These are phyloP conservation scores for Canavalia ensiformis DNA, from an alignment of 306 rosid species.

Conservation along the genomic window DNA sequence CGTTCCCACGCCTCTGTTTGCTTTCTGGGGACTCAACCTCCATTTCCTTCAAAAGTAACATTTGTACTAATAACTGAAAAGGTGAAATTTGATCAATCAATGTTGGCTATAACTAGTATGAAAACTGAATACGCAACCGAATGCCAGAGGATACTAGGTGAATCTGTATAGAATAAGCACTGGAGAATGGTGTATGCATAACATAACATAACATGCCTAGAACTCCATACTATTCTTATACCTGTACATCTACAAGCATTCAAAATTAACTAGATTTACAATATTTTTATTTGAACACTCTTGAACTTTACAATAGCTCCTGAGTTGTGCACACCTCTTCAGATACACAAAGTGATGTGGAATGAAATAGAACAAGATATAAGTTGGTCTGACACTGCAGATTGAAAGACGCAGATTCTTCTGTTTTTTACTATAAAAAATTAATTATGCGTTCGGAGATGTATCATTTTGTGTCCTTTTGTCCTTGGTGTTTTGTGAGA, in stretches of 20 bases:
- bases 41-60: slow-evolving; percentile 19
- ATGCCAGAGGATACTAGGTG: no score
- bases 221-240: neutral
- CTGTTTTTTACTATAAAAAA: neutral
- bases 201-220: neutral
- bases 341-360: neutral
- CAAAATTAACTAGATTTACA: neutral
- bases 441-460: neutral
- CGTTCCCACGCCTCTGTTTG: slow-evolving; percentile 23
- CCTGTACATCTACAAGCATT: neutral
- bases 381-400: neutral
- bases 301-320: neutral
- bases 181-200: neutral
- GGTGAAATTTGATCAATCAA: slow-evolving; percentile 19
- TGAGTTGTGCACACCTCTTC: neutral
- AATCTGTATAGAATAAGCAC: no score
- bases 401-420: neutral
- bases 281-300: neutral
- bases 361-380: slow-evolving; percentile 4
- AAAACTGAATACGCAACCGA: no score
- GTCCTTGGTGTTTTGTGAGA: neutral
- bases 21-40: slow-evolving; percentile 24
- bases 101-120: neutral
- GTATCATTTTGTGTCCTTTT: neutral
- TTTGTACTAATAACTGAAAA: slow-evolving; percentile 15